phyloP scores from a whole-genome alignment of 768 basidiomycete species.

The Galerina sulciceps region DNA sequence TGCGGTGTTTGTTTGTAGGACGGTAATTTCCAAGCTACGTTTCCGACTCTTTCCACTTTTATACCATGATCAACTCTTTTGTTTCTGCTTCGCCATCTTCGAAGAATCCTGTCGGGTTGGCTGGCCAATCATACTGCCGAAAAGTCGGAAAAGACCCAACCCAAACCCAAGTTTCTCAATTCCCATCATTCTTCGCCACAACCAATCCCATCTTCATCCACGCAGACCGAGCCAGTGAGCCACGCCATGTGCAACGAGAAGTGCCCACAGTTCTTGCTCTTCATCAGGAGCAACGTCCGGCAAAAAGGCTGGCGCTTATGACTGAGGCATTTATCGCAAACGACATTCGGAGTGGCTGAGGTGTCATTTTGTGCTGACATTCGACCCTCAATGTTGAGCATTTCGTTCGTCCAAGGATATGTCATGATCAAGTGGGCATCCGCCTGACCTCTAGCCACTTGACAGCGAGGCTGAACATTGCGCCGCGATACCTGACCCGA shows the following conservation, averaged over 20 bases:
- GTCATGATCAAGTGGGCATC: too few relatives aligned
- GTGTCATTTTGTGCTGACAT: too few relatives aligned
- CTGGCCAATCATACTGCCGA: conserved; percentile 13
- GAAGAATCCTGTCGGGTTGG: conserved; percentile 6
- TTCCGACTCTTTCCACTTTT: not conserved
- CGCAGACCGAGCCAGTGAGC: not conserved
- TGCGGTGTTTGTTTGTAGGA: too few relatives aligned
- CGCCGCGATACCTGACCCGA: too few relatives aligned
- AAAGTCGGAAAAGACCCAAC: conserved; percentile 12
- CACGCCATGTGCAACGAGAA: conserved; percentile 11
- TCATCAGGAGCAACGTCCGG: conserved; percentile 4
- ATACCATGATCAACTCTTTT: conserved; percentile 1
- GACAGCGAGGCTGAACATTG: too few relatives aligned
- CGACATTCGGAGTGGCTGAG: conserved; percentile 1
- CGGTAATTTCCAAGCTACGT: too few relatives aligned
- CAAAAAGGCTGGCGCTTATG: not conserved
- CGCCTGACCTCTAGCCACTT: too few relatives aligned
- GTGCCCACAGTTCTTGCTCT: conserved; percentile 3
- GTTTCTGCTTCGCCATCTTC: not conserved
- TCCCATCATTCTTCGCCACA: not conserved
- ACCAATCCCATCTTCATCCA: conserved; percentile 19
- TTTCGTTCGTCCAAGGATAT: too few relatives aligned
- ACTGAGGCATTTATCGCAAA: conserved; percentile 2
- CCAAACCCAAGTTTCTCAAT: not conserved
- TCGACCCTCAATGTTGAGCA: too few relatives aligned